Evolutionary conservation across 345 rosid genomes (phyloP).

Genomic region (Syzygium jambos): DNA sequence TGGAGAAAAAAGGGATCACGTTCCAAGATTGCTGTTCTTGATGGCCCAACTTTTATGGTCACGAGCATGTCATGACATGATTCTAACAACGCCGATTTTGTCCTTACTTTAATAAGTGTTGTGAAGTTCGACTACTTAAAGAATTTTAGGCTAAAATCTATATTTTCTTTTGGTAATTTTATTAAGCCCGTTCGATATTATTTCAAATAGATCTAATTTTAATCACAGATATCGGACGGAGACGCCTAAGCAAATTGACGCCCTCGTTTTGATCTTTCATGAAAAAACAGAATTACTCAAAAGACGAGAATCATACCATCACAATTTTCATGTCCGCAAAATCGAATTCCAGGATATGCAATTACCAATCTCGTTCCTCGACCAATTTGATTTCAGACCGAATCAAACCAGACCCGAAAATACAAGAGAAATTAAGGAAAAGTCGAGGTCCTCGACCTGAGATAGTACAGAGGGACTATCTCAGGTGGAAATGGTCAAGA

Average conservation of each 20-base stretch:
- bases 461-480: neutral
- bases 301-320: neutral
- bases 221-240: rapidly evolving
- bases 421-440: neutral
- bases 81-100: neutral
- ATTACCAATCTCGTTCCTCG: rapidly evolving
- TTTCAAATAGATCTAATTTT: neutral
- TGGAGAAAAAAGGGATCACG: neutral
- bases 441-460: neutral
- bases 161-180: neutral
- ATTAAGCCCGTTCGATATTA: neutral
- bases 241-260: neutral
- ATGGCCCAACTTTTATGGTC: neutral
- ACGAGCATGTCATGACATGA: neutral
- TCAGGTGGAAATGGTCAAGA: neutral
- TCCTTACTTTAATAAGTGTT: neutral
- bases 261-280: neutral
- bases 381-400: neutral
- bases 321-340: neutral
- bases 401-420: rapidly evolving
- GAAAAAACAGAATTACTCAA: neutral
- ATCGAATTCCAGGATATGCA: no score
- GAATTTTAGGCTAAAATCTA: neutral
- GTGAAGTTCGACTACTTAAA: neutral
- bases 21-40: neutral